phyloP scores from a whole-genome alignment of 2,329 filamentous ascomycete genomes.

The Sarocladium strictum region DNA sequence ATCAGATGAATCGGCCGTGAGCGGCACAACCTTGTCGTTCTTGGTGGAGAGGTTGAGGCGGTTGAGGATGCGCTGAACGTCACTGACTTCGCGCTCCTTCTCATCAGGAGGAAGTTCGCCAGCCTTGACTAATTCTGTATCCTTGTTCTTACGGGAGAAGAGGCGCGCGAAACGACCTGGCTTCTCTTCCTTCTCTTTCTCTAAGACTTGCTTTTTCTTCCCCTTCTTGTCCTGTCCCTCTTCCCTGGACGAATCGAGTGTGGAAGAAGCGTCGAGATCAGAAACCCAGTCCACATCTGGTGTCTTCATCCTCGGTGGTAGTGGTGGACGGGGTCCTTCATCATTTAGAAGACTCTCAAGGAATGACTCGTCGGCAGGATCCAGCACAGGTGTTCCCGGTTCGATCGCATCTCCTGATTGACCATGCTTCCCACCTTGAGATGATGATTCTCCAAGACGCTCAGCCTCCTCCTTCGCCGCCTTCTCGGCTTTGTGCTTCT shows the following conservation, averaged over 20 bases:
- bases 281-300: constrained; percentile 44
- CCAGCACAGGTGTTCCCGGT: constrained; percentile 41
- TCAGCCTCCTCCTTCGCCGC: constrained; percentile 22
- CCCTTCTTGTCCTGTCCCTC: constrained; percentile 22
- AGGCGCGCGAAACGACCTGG: constrained; percentile 28
- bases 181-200: constrained; percentile 22
- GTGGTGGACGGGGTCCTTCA: constrained; percentile 42
- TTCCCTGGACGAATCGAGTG: constrained; percentile 12
- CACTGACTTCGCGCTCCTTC: constrained; percentile 24
- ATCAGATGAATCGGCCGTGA: constrained; percentile 78
- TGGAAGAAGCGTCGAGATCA: constrained; percentile 22
- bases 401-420: constrained; percentile 9
- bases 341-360: constrained; percentile 46
- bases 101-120: neutral
- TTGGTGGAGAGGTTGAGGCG: constrained; percentile 69
- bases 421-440: neutral
- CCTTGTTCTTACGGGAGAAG: constrained; percentile 33
- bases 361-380: constrained; percentile 52
- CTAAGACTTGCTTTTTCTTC: constrained; percentile 24
- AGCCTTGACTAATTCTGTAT: constrained; percentile 28
- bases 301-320: constrained; percentile 48
- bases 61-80: constrained; percentile 60
- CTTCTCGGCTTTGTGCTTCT: constrained; percentile 51
- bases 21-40: constrained; percentile 79
- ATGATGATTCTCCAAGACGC: neutral